Conservation (phyloP, 768 basidiomycete genomes). For the Collybia mongolica region DNA sequence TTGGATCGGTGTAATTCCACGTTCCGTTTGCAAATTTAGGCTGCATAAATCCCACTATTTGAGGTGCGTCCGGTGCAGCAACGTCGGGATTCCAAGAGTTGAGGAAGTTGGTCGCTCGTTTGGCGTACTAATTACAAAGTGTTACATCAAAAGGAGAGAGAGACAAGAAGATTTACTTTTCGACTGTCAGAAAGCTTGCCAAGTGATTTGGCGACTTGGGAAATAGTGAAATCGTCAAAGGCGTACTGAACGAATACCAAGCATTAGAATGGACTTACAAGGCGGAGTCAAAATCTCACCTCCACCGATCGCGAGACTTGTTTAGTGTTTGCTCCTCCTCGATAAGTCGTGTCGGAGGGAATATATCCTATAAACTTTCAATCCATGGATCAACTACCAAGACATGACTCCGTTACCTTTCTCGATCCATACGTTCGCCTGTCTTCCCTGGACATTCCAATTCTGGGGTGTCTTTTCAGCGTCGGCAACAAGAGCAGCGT, state of each 20-base stretch:
- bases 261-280: too few species aligned
- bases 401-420: conserved; percentile 10
- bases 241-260: conserved; percentile 34
- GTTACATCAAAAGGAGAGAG: not conserved
- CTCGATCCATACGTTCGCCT: conserved; percentile 53
- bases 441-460: conserved; percentile 63
- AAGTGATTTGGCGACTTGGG: conserved; percentile 58
- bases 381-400: not conserved
- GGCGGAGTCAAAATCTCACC: conserved; percentile 26
- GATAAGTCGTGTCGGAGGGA: conserved; percentile 36
- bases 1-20: conserved; percentile 63
- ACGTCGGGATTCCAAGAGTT: conserved; percentile 62
- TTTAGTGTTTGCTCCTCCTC: conserved; percentile 57
- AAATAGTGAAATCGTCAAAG: conserved; percentile 63
- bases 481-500: conserved; percentile 56
- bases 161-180: conserved; percentile 36
- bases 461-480: conserved; percentile 56
- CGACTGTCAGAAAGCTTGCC: conserved; percentile 46
- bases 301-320: conserved; percentile 63
- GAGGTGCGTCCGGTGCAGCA: conserved; percentile 45
- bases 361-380: conserved; percentile 30
- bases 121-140: conserved; percentile 37
- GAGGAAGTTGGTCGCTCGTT: conserved; percentile 52
- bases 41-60: conserved; percentile 64
- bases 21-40: conserved; percentile 54